Evolutionary conservation across 257 asterid species (phyloP).

Genomic region (Linderniella brevidens): DNA sequence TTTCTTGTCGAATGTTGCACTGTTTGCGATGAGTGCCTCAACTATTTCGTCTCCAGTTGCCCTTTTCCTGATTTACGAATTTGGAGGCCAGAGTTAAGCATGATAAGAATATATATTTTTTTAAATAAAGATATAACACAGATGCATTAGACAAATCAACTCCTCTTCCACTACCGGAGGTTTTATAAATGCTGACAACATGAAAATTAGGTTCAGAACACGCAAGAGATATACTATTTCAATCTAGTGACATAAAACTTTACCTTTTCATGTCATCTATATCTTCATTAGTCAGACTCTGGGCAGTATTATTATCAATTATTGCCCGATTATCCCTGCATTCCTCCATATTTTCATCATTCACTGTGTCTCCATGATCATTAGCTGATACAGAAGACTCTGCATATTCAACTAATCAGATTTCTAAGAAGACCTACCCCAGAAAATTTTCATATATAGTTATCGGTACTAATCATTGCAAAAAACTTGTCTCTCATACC

Average conservation of each 20-base stretch:
- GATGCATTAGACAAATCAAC: too few relatives aligned
- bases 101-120: too few relatives aligned
- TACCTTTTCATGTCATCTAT: slow-evolving; percentile 73
- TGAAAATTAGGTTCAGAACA: too few relatives aligned
- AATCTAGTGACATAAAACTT: slow-evolving; percentile 5
- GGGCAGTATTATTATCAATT: slow-evolving; percentile 87
- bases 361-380: slow-evolving; percentile 25
- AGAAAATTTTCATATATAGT: too few relatives aligned
- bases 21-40: slow-evolving; percentile 79
- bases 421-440: too few relatives aligned
- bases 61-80: slow-evolving; percentile 45
- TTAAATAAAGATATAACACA: too few relatives aligned
- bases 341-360: slow-evolving; percentile 21
- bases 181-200: too few relatives aligned
- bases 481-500: too few relatives aligned
- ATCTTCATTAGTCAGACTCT: slow-evolving; percentile 70
- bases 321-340: slow-evolving; percentile 68
- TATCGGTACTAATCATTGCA: too few relatives aligned
- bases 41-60: slow-evolving; percentile 70
- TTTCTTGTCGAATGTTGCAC: slow-evolving; percentile 87
- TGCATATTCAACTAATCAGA: slow-evolving; percentile 3
- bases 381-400: slow-evolving; percentile 28
- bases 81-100: slow-evolving; percentile 6
- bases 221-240: not conserved
- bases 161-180: too few relatives aligned